These are phyloP conservation scores for Fusarium buxicola DNA, from an alignment of 2,329 filamentous ascomycete genomes.

Conservation along the genomic window DNA sequence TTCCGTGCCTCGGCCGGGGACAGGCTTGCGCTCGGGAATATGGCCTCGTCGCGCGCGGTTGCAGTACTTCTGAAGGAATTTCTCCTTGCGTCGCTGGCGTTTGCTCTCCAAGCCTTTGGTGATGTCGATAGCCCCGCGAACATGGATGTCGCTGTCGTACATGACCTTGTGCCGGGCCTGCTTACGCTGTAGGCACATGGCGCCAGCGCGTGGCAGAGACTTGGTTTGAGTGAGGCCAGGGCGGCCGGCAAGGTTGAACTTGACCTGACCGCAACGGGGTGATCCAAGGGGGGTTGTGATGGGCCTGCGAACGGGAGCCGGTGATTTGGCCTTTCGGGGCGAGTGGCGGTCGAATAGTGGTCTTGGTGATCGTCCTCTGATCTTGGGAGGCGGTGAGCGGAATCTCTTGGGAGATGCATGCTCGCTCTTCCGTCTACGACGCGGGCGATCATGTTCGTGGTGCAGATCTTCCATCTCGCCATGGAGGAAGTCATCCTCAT, in stretches of 20 bases:
- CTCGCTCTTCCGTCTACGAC: slow-evolving; percentile 62
- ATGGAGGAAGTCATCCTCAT: slow-evolving; percentile 76
- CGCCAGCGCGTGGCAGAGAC: slow-evolving; percentile 84
- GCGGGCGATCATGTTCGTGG: slow-evolving; percentile 66
- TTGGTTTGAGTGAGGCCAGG: slow-evolving; percentile 82
- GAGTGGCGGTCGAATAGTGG: slow-evolving; percentile 75
- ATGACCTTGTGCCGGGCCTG: slow-evolving; percentile 54
- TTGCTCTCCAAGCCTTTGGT: slow-evolving; percentile 97
- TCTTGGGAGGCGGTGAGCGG: slow-evolving; percentile 59
- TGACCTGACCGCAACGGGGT: slow-evolving; percentile 55
- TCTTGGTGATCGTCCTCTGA: slow-evolving; percentile 61
- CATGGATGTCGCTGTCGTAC: slow-evolving; percentile 67
- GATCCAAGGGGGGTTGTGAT: slow-evolving; percentile 53
- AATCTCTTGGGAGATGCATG: slow-evolving; percentile 58
- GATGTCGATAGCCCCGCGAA: slow-evolving; percentile 96
- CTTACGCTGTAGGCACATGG: slow-evolving; percentile 70
- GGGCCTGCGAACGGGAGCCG: slow-evolving; percentile 72
- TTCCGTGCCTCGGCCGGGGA: slow-evolving; percentile 88
- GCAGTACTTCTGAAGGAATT: slow-evolving; percentile 90
- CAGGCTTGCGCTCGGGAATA: slow-evolving; percentile 71
- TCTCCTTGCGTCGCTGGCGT: slow-evolving; percentile 91
- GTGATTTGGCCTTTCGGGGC: slow-evolving; percentile 77
- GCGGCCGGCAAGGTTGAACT: slow-evolving; percentile 60
- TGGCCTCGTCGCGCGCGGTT: slow-evolving; percentile 80
- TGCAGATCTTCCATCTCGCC: slow-evolving; percentile 76